Base-by-base conservation (phyloP, 2,329 filamentous ascomycete species). In the Chaetoscypha palmicola region DNA sequence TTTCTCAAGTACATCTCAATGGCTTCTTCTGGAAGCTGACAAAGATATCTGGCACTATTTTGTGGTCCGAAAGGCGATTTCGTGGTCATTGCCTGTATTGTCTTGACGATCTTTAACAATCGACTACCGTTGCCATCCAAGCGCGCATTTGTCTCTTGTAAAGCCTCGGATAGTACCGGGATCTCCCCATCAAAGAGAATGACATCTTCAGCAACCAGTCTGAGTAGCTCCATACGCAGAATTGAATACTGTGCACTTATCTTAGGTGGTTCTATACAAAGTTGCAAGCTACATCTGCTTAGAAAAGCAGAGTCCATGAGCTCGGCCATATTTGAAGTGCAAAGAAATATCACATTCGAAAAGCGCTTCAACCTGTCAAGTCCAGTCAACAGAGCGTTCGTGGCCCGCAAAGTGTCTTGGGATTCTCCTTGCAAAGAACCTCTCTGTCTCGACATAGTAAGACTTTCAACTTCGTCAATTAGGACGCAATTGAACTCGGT, bases 401-500 rank as follows among this genome's bases (percentile, higher is more conserved):
- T 62, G 2, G 58, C 60, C 36, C 60, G 48, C 14, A 62, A 24
- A 2, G 59, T 54, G 37, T 63, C 60, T 23, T 58, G 55, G 1
- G 48, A 52, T 26, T 62, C 59, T 10, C 53, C 57, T 36, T 53
- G 42, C 2, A 38, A 49, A 8, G 30, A 50, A 16, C 51, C 49
- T 4, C 43, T 42, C 21, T 57, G 46, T 38, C 61, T 44, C 5
- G 56, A 58, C 17, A 51, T 53, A 7, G 58, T 58, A 33, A 64
- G 56, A 20, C 55, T 58, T 46, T 64, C 61, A 22, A 62, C 55
- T 40, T 64, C 61, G 33, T 64, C 61, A 30, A 64, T 61, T 0
- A 64, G 38, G 14, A 63, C 52, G 37, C 57, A 57, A n/a, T 56
- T 38, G 31, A 63, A 58, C 4, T 43, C 30, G 5, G 50, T 41